A percentile compares a stretch with the other conserved stretches of the same genome.
Conservation (phyloP, 1,284 basidiomycete genomes). For the Austroboletus niveus region DNA sequence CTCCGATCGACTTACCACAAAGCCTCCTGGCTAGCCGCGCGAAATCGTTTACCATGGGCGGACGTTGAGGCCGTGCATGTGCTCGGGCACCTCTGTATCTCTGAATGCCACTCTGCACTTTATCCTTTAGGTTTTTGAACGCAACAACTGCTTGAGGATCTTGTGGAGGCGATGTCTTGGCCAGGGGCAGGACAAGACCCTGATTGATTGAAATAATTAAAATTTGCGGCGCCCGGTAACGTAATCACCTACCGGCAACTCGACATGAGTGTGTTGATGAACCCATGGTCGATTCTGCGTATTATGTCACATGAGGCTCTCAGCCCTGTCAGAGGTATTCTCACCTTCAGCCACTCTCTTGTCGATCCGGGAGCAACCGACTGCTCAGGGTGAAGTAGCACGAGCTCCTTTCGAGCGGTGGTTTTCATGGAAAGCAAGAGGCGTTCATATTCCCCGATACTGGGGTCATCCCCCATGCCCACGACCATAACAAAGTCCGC, state of each 20-base stretch:
- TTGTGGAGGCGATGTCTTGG: conserved; percentile 60
- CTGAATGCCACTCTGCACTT: conserved; percentile 86
- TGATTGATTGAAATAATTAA: conserved; percentile 25
- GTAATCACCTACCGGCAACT: conserved; percentile 63
- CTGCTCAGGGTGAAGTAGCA: conserved; percentile 91
- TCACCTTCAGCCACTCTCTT: conserved; percentile 91
- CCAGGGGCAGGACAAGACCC: conserved; percentile 63
- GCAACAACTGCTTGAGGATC: conserved; percentile 90
- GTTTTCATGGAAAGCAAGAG: conserved; percentile 93
- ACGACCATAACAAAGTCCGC: conserved; percentile 97
- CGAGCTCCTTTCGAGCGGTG: conserved; percentile 94
- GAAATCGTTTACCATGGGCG: conserved; percentile 88
- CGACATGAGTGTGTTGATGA: conserved; percentile 89
- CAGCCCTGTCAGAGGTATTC: conserved; percentile 10
- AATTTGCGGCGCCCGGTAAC: neutral
- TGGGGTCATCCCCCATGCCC: conserved; percentile 91
- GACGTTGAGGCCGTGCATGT: conserved; percentile 70
- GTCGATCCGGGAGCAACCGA: conserved; percentile 91
- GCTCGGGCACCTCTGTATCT: conserved; percentile 77
- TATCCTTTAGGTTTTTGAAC: conserved; percentile 87
- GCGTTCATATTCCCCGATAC: conserved; percentile 90
- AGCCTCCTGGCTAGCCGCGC: conserved; percentile 87
- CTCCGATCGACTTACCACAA: conserved; percentile 90
- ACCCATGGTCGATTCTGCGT: conserved; percentile 89
- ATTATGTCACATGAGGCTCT: neutral